These are phyloP conservation scores for Hippophae tibetana DNA, from an alignment of 306 rosid species.

Conservation along the genomic window DNA sequence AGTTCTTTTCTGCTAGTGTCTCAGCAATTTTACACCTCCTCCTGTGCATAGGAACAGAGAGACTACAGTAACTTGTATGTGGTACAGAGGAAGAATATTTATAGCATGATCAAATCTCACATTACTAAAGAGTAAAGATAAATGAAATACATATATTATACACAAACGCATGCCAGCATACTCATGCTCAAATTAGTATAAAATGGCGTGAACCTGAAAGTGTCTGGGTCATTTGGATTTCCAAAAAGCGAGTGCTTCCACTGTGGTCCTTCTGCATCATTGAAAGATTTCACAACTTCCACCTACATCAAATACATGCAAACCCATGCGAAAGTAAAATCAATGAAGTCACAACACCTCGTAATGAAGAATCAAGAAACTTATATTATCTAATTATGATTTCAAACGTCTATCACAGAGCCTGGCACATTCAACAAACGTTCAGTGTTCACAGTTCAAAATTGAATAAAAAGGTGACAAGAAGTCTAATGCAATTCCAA, in stretches of 20 bases:
- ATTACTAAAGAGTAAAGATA: neutral
- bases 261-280: slow-evolving; percentile 85
- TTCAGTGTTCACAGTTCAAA: too few species aligned
- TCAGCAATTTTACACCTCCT: slow-evolving; percentile 91
- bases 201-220: slow-evolving; percentile 57
- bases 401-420: too few species aligned
- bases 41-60: slow-evolving; percentile 30
- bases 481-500: too few species aligned
- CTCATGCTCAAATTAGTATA: neutral
- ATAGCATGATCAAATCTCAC: too few species aligned
- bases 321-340: slow-evolving; percentile 19
- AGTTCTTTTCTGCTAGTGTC: slow-evolving; percentile 87
- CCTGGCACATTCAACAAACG: too few species aligned
- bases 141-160: neutral
- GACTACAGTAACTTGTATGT: neutral
- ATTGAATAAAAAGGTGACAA: too few species aligned
- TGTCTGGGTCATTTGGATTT: slow-evolving; percentile 87
- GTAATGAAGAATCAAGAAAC: neutral
- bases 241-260: slow-evolving; percentile 94
- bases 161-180: neutral
- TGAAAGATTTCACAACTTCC: slow-evolving; percentile 81
- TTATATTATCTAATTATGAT: too few species aligned
- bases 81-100: too few species aligned
- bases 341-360: slow-evolving; percentile 4
- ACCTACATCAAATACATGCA: slow-evolving; percentile 39